phyloP scores from a whole-genome alignment of 108 stramenopile genomes.

The Mayamaea pseudoterrestris region DNA sequence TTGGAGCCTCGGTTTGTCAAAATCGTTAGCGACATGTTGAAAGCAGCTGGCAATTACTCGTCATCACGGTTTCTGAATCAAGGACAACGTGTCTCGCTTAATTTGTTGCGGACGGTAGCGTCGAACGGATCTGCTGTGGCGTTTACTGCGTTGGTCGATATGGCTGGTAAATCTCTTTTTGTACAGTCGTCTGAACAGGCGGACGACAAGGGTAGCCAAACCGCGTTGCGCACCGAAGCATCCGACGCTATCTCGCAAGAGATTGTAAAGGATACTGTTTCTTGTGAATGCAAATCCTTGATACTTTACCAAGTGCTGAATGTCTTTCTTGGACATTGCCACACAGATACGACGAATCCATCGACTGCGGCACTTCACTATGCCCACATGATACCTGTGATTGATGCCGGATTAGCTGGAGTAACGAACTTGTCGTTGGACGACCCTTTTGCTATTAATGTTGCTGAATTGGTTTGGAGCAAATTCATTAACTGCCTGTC shows the following conservation, averaged over 20 bases:
- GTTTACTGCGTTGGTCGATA: slow-evolving; percentile 26
- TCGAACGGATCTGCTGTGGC: slow-evolving; percentile 46
- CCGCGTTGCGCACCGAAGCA: slow-evolving; percentile 1
- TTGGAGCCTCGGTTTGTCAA: slow-evolving; percentile 47
- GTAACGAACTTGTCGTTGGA: neutral
- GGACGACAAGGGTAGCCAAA: neutral
- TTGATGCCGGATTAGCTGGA: neutral
- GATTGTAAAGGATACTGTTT: neutral
- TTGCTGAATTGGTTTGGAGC: neutral
- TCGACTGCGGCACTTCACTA: too few species aligned
- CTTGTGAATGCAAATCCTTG: slow-evolving; percentile 1
- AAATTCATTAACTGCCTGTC: neutral
- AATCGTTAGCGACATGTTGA: slow-evolving; percentile 31
- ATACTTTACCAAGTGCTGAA: neutral
- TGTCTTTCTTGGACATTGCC: neutral
- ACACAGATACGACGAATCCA: too few species aligned
- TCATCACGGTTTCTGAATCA: slow-evolving; percentile 55
- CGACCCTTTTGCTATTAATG: neutral
- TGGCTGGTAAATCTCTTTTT: slow-evolving; percentile 17
- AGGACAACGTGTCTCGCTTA: slow-evolving; percentile 52
- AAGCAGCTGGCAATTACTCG: slow-evolving; percentile 20
- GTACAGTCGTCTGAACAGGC: slow-evolving; percentile 2
- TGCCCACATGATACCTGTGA: slow-evolving; percentile 1
- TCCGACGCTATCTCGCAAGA: slow-evolving; percentile 1
- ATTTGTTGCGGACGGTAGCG: slow-evolving; percentile 55